Evolutionary conservation across 441 rosid genomes (phyloP).

Genomic region (Isatis lusitanica): DNA sequence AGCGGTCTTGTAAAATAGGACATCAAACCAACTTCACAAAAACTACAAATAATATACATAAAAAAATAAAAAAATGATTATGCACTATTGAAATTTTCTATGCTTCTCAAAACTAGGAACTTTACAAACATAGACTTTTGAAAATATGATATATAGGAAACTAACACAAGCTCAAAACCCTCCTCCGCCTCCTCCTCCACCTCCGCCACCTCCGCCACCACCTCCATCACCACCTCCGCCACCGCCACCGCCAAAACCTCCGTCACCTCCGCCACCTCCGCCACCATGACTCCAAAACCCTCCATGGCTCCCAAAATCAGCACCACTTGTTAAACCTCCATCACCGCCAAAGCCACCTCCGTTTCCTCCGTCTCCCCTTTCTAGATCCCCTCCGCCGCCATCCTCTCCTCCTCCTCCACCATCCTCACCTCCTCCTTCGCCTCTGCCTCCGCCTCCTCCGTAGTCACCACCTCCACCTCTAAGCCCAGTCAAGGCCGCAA

Average conservation of each 20-base stretch:
- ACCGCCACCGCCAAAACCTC: background rate
- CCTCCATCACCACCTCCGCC: background rate
- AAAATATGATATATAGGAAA: background rate
- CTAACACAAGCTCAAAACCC: conserved; percentile 3
- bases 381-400: background rate
- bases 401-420: background rate
- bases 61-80: background rate
- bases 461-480: background rate
- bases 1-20: background rate
- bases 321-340: background rate
- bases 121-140: background rate
- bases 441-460: background rate
- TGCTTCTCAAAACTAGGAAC: background rate
- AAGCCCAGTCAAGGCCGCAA: background rate
- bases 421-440: background rate
- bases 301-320: background rate
- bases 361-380: background rate
- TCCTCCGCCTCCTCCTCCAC: conserved; percentile 7
- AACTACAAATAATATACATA: conserved; percentile 1
- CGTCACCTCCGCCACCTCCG: background rate
- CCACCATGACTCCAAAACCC: conserved; percentile 7
- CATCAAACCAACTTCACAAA: background rate
- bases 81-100: background rate
- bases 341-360: background rate
- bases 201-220: background rate